Evolutionary conservation across 1,139 yeast species (phyloP).

Genomic region (Suhomyces bokatorum): DNA sequence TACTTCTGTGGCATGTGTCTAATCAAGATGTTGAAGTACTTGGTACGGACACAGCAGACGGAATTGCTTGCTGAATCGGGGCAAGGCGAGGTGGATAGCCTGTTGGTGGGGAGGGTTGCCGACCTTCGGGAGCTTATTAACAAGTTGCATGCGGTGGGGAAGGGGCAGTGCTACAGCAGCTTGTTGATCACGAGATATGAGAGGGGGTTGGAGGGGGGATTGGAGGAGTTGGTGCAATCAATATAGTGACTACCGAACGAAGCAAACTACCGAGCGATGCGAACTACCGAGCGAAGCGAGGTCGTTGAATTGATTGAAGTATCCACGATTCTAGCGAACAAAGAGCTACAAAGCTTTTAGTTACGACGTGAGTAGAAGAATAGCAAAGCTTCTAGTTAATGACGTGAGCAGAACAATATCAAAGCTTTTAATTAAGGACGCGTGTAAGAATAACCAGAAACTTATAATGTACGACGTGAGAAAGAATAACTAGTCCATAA

Average conservation of each 20-base stretch:
- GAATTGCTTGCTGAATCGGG: slow-evolving; percentile 3
- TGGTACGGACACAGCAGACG: slow-evolving; percentile 9
- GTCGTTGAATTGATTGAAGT: too few species aligned
- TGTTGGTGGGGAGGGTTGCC: background rate
- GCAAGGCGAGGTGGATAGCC: background rate
- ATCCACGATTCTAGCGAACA: too few species aligned
- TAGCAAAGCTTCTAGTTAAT: too few species aligned
- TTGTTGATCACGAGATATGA: slow-evolving; percentile 36
- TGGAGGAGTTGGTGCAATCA: background rate
- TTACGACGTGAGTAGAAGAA: too few species aligned
- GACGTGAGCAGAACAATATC: too few species aligned
- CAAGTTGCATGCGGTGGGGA: slow-evolving; percentile 34
- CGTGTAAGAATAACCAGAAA: too few species aligned
- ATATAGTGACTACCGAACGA: background rate
- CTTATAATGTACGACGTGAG: too few species aligned
- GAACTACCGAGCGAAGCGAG: background rate
- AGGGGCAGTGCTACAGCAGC: slow-evolving; percentile 27
- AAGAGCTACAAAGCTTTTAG: too few species aligned
- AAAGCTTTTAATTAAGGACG: too few species aligned
- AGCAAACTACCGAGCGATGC: background rate
- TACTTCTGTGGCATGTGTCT: slow-evolving; percentile 52
- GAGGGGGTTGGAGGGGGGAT: slow-evolving; percentile 20
- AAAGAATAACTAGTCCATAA: too few species aligned
- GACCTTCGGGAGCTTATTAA: slow-evolving; percentile 21
- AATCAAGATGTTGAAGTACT: slow-evolving; percentile 26